A percentile compares a stretch with the other conserved stretches of the same genome.
These are phyloP conservation scores for Heliamphora exappendiculata DNA, from an alignment of 148 eudicot species.

Conservation along the genomic window DNA sequence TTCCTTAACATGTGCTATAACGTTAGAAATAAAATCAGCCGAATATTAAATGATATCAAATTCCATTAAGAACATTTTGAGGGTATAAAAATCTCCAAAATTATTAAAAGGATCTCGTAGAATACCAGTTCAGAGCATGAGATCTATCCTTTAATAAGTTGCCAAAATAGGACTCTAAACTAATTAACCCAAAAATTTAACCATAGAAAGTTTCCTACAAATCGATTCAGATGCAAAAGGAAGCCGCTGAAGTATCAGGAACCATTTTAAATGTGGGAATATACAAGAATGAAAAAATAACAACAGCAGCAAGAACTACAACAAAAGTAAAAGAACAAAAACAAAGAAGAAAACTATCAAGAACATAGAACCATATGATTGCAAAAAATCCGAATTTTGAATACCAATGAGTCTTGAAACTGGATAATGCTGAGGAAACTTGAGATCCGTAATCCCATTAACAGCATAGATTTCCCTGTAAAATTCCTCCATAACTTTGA, in stretches of 20 bases:
- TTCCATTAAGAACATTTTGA: too few relatives aligned
- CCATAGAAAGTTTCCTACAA: background rate
- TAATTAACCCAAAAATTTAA: too few relatives aligned
- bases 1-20: too few relatives aligned
- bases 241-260: background rate
- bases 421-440: constrained; percentile 86
- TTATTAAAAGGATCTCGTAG: too few relatives aligned
- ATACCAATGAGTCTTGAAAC: constrained; percentile 76
- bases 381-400: background rate
- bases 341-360: background rate
- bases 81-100: too few relatives aligned
- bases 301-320: background rate
- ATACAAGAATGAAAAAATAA: background rate
- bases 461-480: constrained; percentile 81
- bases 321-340: too few relatives aligned
- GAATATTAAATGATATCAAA: too few relatives aligned
- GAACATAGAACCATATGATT: background rate
- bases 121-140: too few relatives aligned
- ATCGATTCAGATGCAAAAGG: background rate
- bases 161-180: too few relatives aligned
- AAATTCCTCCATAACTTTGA: constrained; percentile 91
- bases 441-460: constrained; percentile 63
- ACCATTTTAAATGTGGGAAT: background rate
- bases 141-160: too few relatives aligned
- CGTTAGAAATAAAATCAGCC: too few relatives aligned